Evolutionary conservation across 1,284 basidiomycete genomes (phyloP).

Genomic region (Moniliophthora roreri): DNA sequence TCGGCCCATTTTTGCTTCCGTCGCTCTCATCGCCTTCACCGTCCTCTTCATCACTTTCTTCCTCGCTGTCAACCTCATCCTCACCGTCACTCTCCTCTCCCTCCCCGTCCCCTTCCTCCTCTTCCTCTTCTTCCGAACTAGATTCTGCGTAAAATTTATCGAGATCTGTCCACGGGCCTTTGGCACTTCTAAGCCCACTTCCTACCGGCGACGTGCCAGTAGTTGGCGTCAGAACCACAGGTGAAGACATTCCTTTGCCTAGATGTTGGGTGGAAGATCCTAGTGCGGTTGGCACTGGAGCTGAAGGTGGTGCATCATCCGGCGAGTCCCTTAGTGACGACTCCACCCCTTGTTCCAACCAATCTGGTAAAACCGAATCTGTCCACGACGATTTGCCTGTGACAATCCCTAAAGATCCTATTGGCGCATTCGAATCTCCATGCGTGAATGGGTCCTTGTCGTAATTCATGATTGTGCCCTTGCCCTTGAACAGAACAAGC

Average conservation of each 20-base stretch:
- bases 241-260: slow-evolving; percentile 31
- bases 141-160: slow-evolving; percentile 67
- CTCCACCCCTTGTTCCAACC: slow-evolving; percentile 63
- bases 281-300: slow-evolving; percentile 35
- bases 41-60: slow-evolving; percentile 28
- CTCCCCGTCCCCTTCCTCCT: slow-evolving; percentile 31
- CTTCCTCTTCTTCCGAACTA: slow-evolving; percentile 30
- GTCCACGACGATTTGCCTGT: slow-evolving; percentile 48
- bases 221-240: slow-evolving; percentile 53
- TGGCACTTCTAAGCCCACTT: slow-evolving; percentile 34
- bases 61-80: slow-evolving; percentile 30
- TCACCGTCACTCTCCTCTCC: slow-evolving; percentile 36
- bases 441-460: slow-evolving; percentile 22
- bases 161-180: slow-evolving; percentile 56
- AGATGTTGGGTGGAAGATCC: slow-evolving; percentile 31
- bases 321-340: slow-evolving; percentile 53
- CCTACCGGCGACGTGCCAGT: slow-evolving; percentile 41
- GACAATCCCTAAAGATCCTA: slow-evolving; percentile 60
- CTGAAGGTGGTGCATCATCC: slow-evolving; percentile 46
- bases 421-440: slow-evolving; percentile 42
- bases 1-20: neutral
- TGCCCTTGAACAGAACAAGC: slow-evolving; percentile 77
- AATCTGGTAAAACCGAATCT: slow-evolving; percentile 52
- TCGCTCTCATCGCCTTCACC: slow-evolving; percentile 8
- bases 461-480: slow-evolving; percentile 45